Base-by-base conservation (phyloP, 1,284 basidiomycete species). In the Ceratobasidium sp. region DNA sequence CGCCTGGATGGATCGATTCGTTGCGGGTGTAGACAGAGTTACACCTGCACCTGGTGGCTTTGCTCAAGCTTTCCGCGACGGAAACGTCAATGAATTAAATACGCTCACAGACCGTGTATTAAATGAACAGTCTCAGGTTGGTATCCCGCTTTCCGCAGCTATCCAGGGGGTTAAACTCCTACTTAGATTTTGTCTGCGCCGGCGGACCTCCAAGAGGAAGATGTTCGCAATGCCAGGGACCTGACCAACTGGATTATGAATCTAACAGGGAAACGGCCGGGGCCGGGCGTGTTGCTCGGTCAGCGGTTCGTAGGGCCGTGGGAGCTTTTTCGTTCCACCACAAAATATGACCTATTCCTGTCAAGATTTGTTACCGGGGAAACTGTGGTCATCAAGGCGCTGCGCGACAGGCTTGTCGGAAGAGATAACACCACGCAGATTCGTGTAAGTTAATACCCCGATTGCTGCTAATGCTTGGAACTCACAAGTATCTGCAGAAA, bases 301-400 rank as follows among this genome's bases (percentile, higher is more conserved):
- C 3, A 46, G 16, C 21, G 42, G 8, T 48, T 62, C 16, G 44
- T 62, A 16, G 60, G 60, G 3, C 25, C 42, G 18, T 16, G 8
- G 23, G 25, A 46, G 25, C 14, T 44, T 11, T 25, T 38, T 40
- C 14, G 9, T 6, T 11, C n/a, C 5, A 60, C 58, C 21, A 8
- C 44, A 49, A 48, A 36, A 63, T 21, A 63, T n/a, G 61, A 49
- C n/a, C 30, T 63, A 33, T 63, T n/a, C 33, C 14, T 9, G 11
- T 48, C 61, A 3, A 33, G 38, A 11, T 63, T 49, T 14, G 61
- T 49, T 9, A 49, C 61, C 2, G 30, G 30, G 9, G 61, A 63
- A 23, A 63, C n/a, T 2, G 61, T 63, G 9, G 33, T 49, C 25
- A 23, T 63, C 44, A 63, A 63, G 30, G 30, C 21, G 6, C 36